Evolutionary conservation across 2,329 filamentous ascomycete genomes (phyloP).

Genomic region (Capronia epimyces): DNA sequence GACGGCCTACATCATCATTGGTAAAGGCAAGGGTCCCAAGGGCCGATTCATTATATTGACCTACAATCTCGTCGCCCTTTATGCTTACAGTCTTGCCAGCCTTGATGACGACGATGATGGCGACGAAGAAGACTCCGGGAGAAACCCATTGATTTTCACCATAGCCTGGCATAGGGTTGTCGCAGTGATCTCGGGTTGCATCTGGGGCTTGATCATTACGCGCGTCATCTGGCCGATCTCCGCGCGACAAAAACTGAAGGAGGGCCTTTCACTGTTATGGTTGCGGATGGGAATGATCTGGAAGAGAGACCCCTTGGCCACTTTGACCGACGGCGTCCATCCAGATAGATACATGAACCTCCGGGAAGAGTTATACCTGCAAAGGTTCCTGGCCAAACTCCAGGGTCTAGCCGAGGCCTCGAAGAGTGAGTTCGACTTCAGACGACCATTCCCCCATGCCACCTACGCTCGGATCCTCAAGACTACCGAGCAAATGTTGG

Average conservation of each 20-base stretch:
- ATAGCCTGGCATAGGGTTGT: slow-evolving; percentile 84
- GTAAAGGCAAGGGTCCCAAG: slow-evolving; percentile 76
- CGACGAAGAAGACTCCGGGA: slow-evolving; percentile 78
- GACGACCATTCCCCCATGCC: slow-evolving; percentile 74
- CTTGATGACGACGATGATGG: slow-evolving; percentile 68
- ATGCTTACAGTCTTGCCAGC: slow-evolving; percentile 83
- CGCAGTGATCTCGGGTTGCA: slow-evolving; percentile 75
- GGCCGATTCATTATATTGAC: slow-evolving; percentile 91
- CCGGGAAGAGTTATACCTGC: slow-evolving; percentile 80
- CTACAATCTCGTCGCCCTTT: slow-evolving; percentile 91
- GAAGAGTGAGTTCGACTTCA: slow-evolving; percentile 79
- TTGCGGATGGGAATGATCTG: slow-evolving; percentile 92
- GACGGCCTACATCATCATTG: slow-evolving; percentile 86
- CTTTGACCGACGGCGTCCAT: slow-evolving; percentile 58
- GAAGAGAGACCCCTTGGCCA: slow-evolving; percentile 83
- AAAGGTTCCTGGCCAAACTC: slow-evolving; percentile 68
- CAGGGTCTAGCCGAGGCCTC: slow-evolving; percentile 69
- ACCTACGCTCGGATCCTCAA: slow-evolving; percentile 69
- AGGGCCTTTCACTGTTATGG: slow-evolving; percentile 85
- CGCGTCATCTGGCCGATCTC: slow-evolving; percentile 91
- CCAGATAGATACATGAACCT: slow-evolving; percentile 71
- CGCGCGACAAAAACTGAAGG: slow-evolving; percentile 78
- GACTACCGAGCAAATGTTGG: slow-evolving; percentile 76
- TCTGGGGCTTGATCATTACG: slow-evolving; percentile 90
- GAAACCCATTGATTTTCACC: slow-evolving; percentile 75